These are phyloP conservation scores for Cladosporium sp. DNA, from an alignment of 2,329 filamentous ascomycete species.

Conservation along the genomic window DNA sequence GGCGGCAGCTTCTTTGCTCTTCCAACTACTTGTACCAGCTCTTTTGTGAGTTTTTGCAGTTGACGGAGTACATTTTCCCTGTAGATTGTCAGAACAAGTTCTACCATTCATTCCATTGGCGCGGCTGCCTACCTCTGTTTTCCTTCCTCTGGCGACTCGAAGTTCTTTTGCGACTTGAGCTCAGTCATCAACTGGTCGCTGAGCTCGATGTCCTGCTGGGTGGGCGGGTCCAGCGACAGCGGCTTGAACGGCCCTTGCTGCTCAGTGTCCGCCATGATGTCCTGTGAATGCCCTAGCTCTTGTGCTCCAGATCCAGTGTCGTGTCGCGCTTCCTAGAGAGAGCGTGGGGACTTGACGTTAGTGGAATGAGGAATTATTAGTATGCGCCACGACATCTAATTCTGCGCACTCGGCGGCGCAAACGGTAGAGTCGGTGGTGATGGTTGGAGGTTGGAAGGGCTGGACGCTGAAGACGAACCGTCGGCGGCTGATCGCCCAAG, in stretches of 20 bases:
- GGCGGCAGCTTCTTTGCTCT: slow-evolving; percentile 68
- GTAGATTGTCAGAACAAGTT: slow-evolving; percentile 6
- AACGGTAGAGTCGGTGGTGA: slow-evolving; percentile 1
- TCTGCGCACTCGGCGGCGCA: slow-evolving; percentile 2
- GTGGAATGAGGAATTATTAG: not conserved
- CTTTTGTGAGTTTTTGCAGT: slow-evolving; percentile 73
- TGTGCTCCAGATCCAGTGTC: not conserved
- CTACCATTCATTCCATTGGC: not conserved
- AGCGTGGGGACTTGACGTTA: not conserved
- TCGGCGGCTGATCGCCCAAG: not conserved
- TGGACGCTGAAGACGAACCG: slow-evolving; percentile 4
- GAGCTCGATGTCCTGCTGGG: slow-evolving; percentile 67
- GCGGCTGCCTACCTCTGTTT: slow-evolving; percentile 61
- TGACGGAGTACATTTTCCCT: slow-evolving; percentile 70
- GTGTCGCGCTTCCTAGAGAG: not conserved
- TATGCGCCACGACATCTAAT: not conserved
- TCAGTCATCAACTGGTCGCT: slow-evolving; percentile 79
- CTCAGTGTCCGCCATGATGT: slow-evolving; percentile 12
- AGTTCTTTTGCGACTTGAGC: slow-evolving; percentile 84
- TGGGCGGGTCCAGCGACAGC: slow-evolving; percentile 73
- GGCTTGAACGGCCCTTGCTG: slow-evolving; percentile 73
- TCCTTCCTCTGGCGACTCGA: slow-evolving; percentile 77
- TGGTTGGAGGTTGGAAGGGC: not conserved
- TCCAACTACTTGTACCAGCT: slow-evolving; percentile 81
- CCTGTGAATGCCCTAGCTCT: slow-evolving; percentile 4